phyloP scores from a whole-genome alignment of 2,329 filamentous ascomycete genomes.

The Coniosporium tulheliwenetii region DNA sequence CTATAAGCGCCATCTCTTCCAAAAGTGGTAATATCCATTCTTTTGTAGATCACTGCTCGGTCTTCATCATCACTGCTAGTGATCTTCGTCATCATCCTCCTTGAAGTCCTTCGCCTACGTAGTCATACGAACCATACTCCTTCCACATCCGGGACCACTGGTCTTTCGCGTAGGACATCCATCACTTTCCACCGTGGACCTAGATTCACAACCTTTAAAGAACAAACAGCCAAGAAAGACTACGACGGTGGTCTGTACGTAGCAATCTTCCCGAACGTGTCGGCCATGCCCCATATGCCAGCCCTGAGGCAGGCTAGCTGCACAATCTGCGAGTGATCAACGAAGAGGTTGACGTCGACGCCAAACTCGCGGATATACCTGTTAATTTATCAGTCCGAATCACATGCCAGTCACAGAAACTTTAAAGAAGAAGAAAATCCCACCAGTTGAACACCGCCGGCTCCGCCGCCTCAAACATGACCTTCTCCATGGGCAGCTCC shows the following conservation, averaged over 20 bases:
- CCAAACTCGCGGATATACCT: constrained; percentile 41
- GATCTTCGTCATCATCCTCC: no score
- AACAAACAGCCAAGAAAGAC: not conserved
- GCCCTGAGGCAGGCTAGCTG: constrained; percentile 35
- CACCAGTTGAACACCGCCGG: constrained; percentile 36
- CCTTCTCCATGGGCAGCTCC: constrained; percentile 33
- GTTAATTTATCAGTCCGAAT: not conserved
- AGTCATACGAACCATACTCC: no score
- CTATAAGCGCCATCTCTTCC: no score
- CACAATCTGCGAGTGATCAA: constrained; percentile 42
- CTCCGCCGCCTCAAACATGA: constrained; percentile 44
- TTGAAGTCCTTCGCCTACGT: no score
- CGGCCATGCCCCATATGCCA: constrained; percentile 40
- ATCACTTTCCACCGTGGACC: no score
- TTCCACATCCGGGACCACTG: no score
- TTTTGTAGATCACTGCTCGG: no score
- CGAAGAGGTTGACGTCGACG: constrained; percentile 40
- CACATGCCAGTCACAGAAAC: not conserved
- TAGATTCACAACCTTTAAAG: no score
- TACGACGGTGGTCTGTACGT: constrained; percentile 4
- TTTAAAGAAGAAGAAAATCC: not conserved
- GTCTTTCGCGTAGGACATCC: no score
- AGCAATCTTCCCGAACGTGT: constrained; percentile 39
- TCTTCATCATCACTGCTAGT: no score
- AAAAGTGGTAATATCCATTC: no score